Evolutionary conservation across 179 eudicot genomes (phyloP), one percentile per base, ranked within the genome.

Genomic region (Drosera spatulata): DNA sequence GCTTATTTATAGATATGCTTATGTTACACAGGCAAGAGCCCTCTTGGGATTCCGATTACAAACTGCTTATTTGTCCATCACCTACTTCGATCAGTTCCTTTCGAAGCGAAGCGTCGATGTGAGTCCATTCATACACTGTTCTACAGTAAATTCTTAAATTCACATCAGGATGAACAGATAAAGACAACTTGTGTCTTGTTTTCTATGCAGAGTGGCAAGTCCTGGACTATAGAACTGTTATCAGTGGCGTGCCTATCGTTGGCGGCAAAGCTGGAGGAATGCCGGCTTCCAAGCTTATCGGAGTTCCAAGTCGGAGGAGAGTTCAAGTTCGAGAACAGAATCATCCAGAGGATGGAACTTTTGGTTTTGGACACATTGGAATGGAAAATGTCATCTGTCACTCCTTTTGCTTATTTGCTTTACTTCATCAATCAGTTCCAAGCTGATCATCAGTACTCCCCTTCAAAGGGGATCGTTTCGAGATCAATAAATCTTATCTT

Each of bases 181-280:
- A 11, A 54, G 14, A 51, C 15, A 5, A n/a, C 39, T 47, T 7
- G 2, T 33, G 39, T 54, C 33, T 58, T 38, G 13, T 15, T 40
- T 45, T 54, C 44, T 15, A 48, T 66, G 51, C 60, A 85, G 93
- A 59, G 48, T 8, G 78, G 66, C 3, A 74, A 80, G 56, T 39
- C 39, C 22, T 80, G 86, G 86, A 77, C 77, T 54, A 60, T 80
- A 55, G 60, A 61, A 13, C 57, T 85, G 53, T 65, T 82, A 55
- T 72, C 84, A 8, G 49, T 83, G 55, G 86, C 84, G 8, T 80
- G 94, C 62, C 44, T 85, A 47, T 74, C 82, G 6, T 40, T 85
- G 59, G 94, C 94, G 4, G 80, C 86, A 10, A 82, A 83, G 61
- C 53, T 85, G 79, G 82, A 83, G 58, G 88, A 85, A 60, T 38